phyloP scores from a whole-genome alignment of 2,329 filamentous ascomycete species.

The Myotisia sp. region DNA sequence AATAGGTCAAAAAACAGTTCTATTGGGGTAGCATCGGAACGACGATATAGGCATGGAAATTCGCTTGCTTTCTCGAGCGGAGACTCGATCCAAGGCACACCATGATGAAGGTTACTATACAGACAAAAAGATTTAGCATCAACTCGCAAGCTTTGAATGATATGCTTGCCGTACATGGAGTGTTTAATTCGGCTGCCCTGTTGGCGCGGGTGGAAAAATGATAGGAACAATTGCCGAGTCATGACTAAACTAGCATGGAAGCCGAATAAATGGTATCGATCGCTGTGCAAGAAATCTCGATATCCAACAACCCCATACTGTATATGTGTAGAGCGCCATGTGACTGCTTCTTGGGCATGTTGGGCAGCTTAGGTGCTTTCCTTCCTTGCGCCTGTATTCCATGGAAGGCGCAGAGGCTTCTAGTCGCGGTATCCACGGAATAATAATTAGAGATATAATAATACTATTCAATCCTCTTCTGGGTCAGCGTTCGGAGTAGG shows the following conservation, averaged over 20 bases:
- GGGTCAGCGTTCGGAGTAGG: neutral
- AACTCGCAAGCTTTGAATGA: slow-evolving; percentile 2
- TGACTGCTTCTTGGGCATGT: too few relatives aligned
- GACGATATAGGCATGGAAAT: slow-evolving; percentile 25
- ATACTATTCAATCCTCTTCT: neutral
- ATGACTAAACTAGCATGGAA: slow-evolving; percentile 12
- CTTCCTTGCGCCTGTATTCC: neutral
- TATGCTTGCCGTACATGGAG: slow-evolving; percentile 19
- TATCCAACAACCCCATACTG: too few relatives aligned
- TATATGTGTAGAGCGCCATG: too few relatives aligned
- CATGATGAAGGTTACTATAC: slow-evolving; percentile 10
- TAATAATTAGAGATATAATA: too few relatives aligned
- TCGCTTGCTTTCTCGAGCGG: slow-evolving; percentile 20
- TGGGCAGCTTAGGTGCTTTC: too few relatives aligned
- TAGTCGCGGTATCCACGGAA: too few relatives aligned
- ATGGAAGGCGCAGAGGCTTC: neutral
- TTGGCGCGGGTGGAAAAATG: slow-evolving; percentile 18
- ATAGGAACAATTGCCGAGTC: slow-evolving; percentile 19
- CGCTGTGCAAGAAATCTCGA: neutral
- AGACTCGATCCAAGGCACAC: slow-evolving; percentile 23
- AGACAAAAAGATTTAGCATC: neutral
- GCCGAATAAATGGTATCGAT: neutral
- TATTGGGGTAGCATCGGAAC: slow-evolving; percentile 39
- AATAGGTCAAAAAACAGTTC: slow-evolving; percentile 48
- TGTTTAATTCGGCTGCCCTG: slow-evolving; percentile 12